phyloP scores from a whole-genome alignment of 495 filamentous ascomycete genomes.

The Penicillium flavigenum region DNA sequence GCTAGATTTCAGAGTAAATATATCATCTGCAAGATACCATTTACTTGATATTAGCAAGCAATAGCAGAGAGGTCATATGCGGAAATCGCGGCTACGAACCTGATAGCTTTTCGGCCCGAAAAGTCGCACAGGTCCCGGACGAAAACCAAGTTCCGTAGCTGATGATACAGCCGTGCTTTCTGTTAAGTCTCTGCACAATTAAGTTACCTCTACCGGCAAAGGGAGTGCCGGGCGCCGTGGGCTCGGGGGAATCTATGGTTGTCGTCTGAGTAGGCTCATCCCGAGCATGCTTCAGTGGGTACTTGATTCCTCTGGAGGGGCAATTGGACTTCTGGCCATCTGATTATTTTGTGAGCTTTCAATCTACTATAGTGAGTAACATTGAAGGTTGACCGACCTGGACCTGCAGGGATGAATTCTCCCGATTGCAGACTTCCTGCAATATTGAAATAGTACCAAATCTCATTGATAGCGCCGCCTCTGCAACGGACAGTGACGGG shows the following conservation, averaged over 20 bases:
- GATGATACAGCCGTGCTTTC: slow-evolving; percentile 66
- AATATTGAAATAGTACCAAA: slow-evolving; percentile 85
- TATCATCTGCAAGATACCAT: slow-evolving; percentile 36
- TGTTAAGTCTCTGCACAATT: slow-evolving; percentile 52
- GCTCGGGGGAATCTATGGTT: slow-evolving; percentile 28
- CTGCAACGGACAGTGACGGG: slow-evolving; percentile 69
- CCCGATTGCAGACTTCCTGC: slow-evolving; percentile 74
- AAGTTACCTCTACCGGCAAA: slow-evolving; percentile 60
- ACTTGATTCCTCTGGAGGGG: slow-evolving; percentile 59
- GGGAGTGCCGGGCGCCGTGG: slow-evolving; percentile 44
- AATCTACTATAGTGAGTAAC: not conserved
- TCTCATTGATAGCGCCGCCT: slow-evolving; percentile 62
- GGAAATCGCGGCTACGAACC: slow-evolving; percentile 31
- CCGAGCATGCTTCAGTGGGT: slow-evolving; percentile 60
- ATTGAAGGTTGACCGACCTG: slow-evolving; percentile 41
- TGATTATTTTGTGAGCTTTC: slow-evolving; percentile 13
- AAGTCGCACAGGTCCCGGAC: slow-evolving; percentile 68
- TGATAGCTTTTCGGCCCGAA: slow-evolving; percentile 50
- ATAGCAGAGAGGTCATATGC: not conserved
- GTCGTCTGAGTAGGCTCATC: slow-evolving; percentile 41
- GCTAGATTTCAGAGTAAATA: slow-evolving; percentile 60
- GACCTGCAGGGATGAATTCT: slow-evolving; percentile 63
- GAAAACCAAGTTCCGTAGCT: slow-evolving; percentile 68
- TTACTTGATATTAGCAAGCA: slow-evolving; percentile 4
- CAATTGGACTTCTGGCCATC: slow-evolving; percentile 65